Evolutionary conservation across 2,329 filamentous ascomycete species (phyloP), one percentile per base, ranked within the genome.

Genomic region (Hypoxylon sp.): DNA sequence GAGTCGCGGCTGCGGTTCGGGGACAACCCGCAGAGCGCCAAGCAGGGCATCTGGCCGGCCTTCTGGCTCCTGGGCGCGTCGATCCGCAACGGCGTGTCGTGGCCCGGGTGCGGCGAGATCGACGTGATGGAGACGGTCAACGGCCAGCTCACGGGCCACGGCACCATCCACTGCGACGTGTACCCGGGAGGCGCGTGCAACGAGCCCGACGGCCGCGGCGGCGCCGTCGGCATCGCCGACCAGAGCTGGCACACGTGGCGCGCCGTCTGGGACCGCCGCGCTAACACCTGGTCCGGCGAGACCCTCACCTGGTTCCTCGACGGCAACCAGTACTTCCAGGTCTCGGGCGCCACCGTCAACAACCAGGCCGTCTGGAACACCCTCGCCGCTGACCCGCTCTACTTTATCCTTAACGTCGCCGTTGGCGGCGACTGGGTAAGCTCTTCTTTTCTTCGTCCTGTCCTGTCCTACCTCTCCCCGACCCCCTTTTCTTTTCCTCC

Each of bases 31-130:
- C 55, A 67, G 13, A 62, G 62, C 24, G 72, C 74, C 45, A 81
- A 81, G 71, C 74, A 79, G 63, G 81, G 81, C 10, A 73, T 83
- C 61, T 83, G 81, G 81, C 80, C 81, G 2, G 81, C 81, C 3
- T 83, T 83, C 65, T 83, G 81, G 81, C 70, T 81, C 49, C 75
- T 83, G 1, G 81, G 81, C 9, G 73, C 80, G 55, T 72, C 78
- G 13, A 71, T 82, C 47, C 77, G 80, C 5, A 68, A 73, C 58
- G 79, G 80, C 10, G 78, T 75, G 2, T 58, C 62, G 17, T 83
- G 81, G 81, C 81, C 81, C 0, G 70, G 69, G 6, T 81, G 79
- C 62, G 81, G 81, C 21, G 81, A 83, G 73, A 70, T 83, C 41
- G 81, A 83, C 63, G 74, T 81, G 55, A 74, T 82, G 48, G 81